Base-by-base conservation (phyloP, 176 grass and related monocot genomes). In the maize (Zea mays) region DNA sequence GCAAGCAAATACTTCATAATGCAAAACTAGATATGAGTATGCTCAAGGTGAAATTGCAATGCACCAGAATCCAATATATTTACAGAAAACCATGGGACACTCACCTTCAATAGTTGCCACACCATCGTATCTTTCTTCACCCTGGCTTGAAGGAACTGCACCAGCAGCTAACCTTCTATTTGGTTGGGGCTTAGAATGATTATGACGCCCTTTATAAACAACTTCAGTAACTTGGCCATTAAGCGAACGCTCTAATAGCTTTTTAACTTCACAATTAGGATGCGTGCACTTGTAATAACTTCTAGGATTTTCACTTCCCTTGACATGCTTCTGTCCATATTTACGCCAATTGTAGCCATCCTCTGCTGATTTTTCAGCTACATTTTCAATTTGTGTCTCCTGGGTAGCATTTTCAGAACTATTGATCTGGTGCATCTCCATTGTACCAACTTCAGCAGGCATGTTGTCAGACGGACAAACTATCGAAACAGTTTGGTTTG, bases 261-360 rank as follows among this genome's bases (percentile, higher is more conserved):
- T 98, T 86, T 98, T 98, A 75, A 94, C 90, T 86, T 90, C 88
- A 85, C 95, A 98, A 84, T 86, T 86, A 70, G 91, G 91, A 88
- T 27, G 27, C 27, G 27, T 27, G 27, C 27, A 27, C 27, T 27
- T 27, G 27, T 27, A 27, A 27, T 27, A 27, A 27, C 27, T 27
- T 27, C 27, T 27, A 27, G 27, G 27, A 27, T 27, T 27, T 27
- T 27, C 27, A 27, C 27, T 27, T 27, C 27, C 27, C 27, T 27
- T 27, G 27, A 27, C 27, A 27, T 27, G 27, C 27, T 27, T 27
- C 27, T 27, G 27, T 27, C 27, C 27, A 27, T 27, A 27, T 27
- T 27, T 27, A 27, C 27, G 27, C 27, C 27, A 27, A 27, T 27
- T 27, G 1, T 27, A 27, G 27, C 27, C 27, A 27, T 27, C 27